These are phyloP conservation scores for Xylariaceae sp. DNA, from an alignment of 2,329 filamentous ascomycete species.

Conservation along the genomic window DNA sequence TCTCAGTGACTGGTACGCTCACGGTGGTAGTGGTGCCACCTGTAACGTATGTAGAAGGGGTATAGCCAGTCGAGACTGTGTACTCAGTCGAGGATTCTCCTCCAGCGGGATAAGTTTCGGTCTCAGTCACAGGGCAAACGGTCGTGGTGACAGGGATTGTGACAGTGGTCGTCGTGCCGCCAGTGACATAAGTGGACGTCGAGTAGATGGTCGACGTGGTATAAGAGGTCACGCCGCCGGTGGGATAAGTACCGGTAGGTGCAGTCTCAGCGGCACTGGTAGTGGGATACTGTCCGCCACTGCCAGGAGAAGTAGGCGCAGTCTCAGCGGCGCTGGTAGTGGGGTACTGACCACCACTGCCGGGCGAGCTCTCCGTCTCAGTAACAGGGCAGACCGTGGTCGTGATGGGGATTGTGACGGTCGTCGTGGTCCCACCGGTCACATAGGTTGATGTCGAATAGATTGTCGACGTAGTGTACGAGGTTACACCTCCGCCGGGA, in stretches of 20 bases:
- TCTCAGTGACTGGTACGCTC: slow-evolving; percentile 7
- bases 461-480: background rate
- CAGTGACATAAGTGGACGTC: slow-evolving; percentile 24
- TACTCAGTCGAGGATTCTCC: slow-evolving; percentile 1
- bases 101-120: slow-evolving; percentile 6
- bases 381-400: background rate
- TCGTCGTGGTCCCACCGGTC: too few relatives aligned
- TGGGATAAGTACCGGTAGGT: background rate
- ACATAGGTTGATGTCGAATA: too few relatives aligned
- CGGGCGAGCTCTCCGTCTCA: background rate
- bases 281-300: slow-evolving; percentile 1
- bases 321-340: background rate
- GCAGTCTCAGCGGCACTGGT: background rate
- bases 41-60: slow-evolving; percentile 9
- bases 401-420: too few relatives aligned
- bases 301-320: background rate
- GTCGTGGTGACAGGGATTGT: slow-evolving; percentile 25
- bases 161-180: slow-evolving; percentile 22
- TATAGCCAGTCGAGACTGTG: slow-evolving; percentile 9
- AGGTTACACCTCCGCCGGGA: background rate
- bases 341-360: slow-evolving; percentile 6
- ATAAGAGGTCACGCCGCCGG: slow-evolving; percentile 6
- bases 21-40: slow-evolving; percentile 10
- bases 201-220: slow-evolving; percentile 33
- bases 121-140: slow-evolving; percentile 15